Evolutionary conservation across 73 alveolate genomes (phyloP), one percentile per base, ranked within the genome.

Genomic region (Strombidium stylifer): DNA sequence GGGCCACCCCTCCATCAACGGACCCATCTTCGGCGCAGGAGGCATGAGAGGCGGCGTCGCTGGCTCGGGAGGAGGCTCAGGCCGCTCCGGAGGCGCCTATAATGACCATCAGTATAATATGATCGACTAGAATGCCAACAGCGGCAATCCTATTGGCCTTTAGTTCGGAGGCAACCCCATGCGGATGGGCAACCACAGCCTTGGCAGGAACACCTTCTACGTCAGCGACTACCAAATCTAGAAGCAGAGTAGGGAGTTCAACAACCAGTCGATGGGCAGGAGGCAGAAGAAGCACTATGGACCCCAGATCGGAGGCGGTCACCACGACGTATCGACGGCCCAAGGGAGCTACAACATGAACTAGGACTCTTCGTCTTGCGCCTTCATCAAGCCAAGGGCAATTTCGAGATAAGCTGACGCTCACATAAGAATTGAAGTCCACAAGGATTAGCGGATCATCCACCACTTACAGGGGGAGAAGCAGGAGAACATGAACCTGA

Each of bases 341-440:
- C 15, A 44, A 44, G 8, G n/a, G 27, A 11, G 15, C 8, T 44
- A 6, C n/a, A 8, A 15, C n/a, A 6, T 15, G 15, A 6, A 11
- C 6, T n/a, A 24, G 10, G n/a, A 44, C 8, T 44, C n/a, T 11
- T 8, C 56, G 6, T 44, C n/a, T 32, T 20, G 18, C 21, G 11
- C 3, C 23, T 60, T 60, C 34, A 7, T 3, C 18, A 60, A 60
- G 20, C 75, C 75, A 12, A 19, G 75, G 24, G 75, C 75, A 10
- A 46, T 60, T 2, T 60, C 75, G 8, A 5, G 75, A 2, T 41
- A 60, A 41, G 75, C 75, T 6, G 75, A 60, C 14, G 75, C 75
- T 19, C 42, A 44, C 41, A 60, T 60, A 7, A 60, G 41, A 28
- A 60, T 60, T 23, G 75, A 60, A 19, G 75, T 60, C 2, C 75